phyloP scores from a whole-genome alignment of 2,329 filamentous ascomycete species.

The Apiospora aurea region DNA sequence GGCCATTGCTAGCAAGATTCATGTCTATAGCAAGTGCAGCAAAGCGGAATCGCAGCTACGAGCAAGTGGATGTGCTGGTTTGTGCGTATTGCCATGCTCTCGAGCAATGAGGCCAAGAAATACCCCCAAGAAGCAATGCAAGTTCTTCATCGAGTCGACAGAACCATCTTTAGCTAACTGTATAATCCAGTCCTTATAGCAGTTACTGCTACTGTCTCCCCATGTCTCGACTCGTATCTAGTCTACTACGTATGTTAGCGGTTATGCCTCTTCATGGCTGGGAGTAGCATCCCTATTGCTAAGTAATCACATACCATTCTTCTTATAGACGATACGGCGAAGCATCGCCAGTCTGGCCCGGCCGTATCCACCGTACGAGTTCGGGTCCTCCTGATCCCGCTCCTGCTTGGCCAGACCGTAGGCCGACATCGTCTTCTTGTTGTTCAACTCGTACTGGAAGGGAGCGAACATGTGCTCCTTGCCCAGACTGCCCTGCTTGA shows the following conservation, averaged over 20 bases:
- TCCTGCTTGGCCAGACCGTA: not conserved
- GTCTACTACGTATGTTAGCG: not conserved
- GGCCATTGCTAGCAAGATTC: too few species aligned
- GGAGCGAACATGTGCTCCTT: not conserved
- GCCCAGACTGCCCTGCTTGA: not conserved
- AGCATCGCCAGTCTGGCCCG: not conserved
- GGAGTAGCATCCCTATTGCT: not conserved
- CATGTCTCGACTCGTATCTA: not conserved
- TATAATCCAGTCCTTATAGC: too few species aligned
- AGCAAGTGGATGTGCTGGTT: too few species aligned
- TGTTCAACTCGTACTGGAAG: not conserved
- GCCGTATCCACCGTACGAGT: not conserved
- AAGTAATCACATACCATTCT: not conserved
- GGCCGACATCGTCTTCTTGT: not conserved
- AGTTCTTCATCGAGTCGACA: too few species aligned
- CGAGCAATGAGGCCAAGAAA: too few species aligned
- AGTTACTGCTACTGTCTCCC: too few species aligned
- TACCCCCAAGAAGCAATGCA: too few species aligned
- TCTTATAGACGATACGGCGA: not conserved
- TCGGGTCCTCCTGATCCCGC: not conserved
- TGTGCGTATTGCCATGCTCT: too few species aligned
- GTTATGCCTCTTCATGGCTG: not conserved
- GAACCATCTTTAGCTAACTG: too few species aligned
- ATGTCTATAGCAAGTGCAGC: too few species aligned
- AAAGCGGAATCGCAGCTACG: too few species aligned